Conservation (phyloP, 495 filamentous ascomycete species). For the Penicillium simplicissimum region DNA sequence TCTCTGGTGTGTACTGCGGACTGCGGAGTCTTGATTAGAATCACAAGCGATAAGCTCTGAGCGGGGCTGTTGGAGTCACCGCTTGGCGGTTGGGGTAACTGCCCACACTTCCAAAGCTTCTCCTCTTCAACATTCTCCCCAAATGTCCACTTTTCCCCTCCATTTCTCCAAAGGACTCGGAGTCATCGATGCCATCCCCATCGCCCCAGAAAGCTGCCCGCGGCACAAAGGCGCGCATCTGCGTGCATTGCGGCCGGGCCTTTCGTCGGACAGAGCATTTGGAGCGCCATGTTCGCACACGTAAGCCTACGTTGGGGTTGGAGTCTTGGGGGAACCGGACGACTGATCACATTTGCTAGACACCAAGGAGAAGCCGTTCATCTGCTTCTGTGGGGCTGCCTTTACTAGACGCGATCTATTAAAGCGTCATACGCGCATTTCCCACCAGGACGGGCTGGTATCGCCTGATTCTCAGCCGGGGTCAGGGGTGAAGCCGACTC, state of each 20-base stretch:
- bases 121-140: slow-evolving; percentile 3
- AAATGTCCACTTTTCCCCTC: slow-evolving; percentile 7
- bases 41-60: not conserved
- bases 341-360: slow-evolving; percentile 35
- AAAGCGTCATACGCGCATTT: slow-evolving; percentile 52
- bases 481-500: slow-evolving; percentile 14
- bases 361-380: slow-evolving; percentile 57
- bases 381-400: slow-evolving; percentile 55
- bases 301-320: slow-evolving; percentile 38
- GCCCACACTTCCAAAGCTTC: not conserved
- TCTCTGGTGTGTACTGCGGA: not conserved
- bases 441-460: slow-evolving; percentile 36
- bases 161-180: slow-evolving; percentile 26
- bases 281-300: slow-evolving; percentile 56
- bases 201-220: slow-evolving; percentile 33
- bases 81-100: slow-evolving; percentile 19
- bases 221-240: slow-evolving; percentile 40
- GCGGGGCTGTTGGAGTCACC: slow-evolving; percentile 24
- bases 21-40: not conserved
- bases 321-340: slow-evolving; percentile 19
- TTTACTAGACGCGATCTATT: slow-evolving; percentile 56
- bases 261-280: slow-evolving; percentile 51
- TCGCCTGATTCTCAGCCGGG: slow-evolving; percentile 38
- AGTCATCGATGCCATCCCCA: slow-evolving; percentile 38
- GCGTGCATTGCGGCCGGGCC: slow-evolving; percentile 43